Conservation (phyloP, 306 rosid genomes). For the Hippophae rhamnoides region DNA sequence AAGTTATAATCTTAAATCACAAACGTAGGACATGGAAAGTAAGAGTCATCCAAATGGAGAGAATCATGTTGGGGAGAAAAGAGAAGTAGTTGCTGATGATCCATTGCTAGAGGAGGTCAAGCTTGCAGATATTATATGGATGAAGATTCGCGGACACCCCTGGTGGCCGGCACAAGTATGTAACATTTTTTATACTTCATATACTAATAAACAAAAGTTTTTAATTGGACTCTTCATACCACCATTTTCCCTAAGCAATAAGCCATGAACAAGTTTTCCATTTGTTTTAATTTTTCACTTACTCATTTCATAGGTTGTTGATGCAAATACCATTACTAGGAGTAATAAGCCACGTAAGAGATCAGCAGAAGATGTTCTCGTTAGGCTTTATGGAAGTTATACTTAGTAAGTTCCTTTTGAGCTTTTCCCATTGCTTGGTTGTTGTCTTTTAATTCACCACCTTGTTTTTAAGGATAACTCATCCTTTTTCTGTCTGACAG, state of each 20-base stretch:
- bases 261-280: background rate
- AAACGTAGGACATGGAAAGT: constrained; percentile 12
- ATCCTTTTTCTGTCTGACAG: constrained; percentile 29
- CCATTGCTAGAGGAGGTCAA: constrained; percentile 14
- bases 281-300: constrained; percentile 2
- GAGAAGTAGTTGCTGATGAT: constrained; percentile 13
- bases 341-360: constrained; percentile 25
- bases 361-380: constrained; percentile 32
- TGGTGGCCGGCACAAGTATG: constrained; percentile 84
- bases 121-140: constrained; percentile 37
- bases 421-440: constrained; percentile 12
- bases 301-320: constrained; percentile 43
- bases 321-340: constrained; percentile 24
- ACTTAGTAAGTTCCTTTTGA: constrained; percentile 29
- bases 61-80: constrained; percentile 13
- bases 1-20: background rate
- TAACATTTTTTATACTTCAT: background rate
- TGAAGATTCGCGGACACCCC: constrained; percentile 28
- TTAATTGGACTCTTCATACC: constrained; percentile 4
- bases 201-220: background rate
- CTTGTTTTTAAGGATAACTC: background rate
- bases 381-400: constrained; percentile 67
- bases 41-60: constrained; percentile 8
- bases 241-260: background rate
- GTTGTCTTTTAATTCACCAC: background rate